Conservation (phyloP, 306 rosid species). For the Cucumis cinereus region DNA sequence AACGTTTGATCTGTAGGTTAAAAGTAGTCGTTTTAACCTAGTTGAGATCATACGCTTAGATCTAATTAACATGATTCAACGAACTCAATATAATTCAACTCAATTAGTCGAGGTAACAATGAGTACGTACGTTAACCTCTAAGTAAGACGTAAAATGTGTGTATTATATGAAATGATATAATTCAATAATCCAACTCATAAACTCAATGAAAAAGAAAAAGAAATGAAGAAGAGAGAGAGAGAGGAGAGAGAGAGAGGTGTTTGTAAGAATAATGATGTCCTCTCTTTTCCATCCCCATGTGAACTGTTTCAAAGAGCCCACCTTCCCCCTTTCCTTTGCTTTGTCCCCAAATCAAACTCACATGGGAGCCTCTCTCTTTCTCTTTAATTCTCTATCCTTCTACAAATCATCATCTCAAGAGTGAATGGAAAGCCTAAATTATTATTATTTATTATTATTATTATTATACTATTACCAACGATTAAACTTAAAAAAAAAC, state of each 20-base stretch:
- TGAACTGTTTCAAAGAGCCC: slow-evolving; percentile 48
- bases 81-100: too few species aligned
- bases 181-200: too few species aligned
- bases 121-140: too few species aligned
- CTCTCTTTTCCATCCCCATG: slow-evolving; percentile 63
- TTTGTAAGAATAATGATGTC: slow-evolving; percentile 48
- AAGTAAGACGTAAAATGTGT: too few species aligned
- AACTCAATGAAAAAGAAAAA: too few species aligned
- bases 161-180: too few species aligned
- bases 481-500: not conserved
- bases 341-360: slow-evolving; percentile 66
- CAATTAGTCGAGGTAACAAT: too few species aligned
- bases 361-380: slow-evolving; percentile 43
- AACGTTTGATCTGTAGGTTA: too few species aligned
- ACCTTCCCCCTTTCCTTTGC: slow-evolving; percentile 34
- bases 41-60: too few species aligned
- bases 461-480: not conserved
- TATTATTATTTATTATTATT: slow-evolving; percentile 5
- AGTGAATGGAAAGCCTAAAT: slow-evolving; percentile 27
- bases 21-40: too few species aligned
- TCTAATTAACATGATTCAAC: too few species aligned
- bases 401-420: slow-evolving; percentile 32
- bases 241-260: slow-evolving; percentile 32
- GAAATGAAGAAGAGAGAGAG: slow-evolving; percentile 15
- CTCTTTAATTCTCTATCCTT: slow-evolving; percentile 16